Base-by-base conservation (phyloP, 768 basidiomycete genomes). In the Calocybe indica region DNA sequence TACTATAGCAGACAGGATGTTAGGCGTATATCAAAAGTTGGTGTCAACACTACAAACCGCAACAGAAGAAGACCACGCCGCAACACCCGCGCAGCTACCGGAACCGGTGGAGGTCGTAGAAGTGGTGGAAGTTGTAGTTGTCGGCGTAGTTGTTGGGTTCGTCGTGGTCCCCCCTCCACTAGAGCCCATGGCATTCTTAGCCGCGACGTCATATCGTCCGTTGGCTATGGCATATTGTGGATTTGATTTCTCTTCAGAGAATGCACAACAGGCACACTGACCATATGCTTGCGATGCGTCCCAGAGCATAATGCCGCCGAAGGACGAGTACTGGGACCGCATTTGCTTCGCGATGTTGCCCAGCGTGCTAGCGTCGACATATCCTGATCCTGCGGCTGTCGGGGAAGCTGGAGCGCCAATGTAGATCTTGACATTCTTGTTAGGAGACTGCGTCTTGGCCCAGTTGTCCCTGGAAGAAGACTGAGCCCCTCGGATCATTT, bases 371-470 rank as follows among this genome's bases (percentile, higher is more conserved):
- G 68, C 69, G 49, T 71, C 66, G 44, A 78, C 70, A 58, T 74
- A 80, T n/a, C 79, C 79, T 22, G 72, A 71, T 13, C 73, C 71
- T 3, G 79, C 79, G 12, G 79, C 78, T 5, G 67, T 65, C 1
- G 70, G 58, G 1, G 76, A 66, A 8, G 77, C 77, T 1, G 79
- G 77, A 9, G 76, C 79, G 34, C 79, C 79, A 52, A 80, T 73
- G 59, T 69, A 79, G 33, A 80, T 57, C 60, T 80, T 80, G 46
- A 79, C 73, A 55, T 74, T 65, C 55, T 56, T 62, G 67, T 79
- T 79, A 1, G 71, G 68, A n/a, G 78, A 76, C 7, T 61, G 57
- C 10, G 65, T 76, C 64, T 73, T 76, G 1, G 79, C 79, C 78
- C 78, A 81, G 61, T 63, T 74, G 49, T 78, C 76, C 78, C 77